Evolutionary conservation across 2,329 filamentous ascomycete species (phyloP).

Genomic region (Neofusicoccum umdonicola): DNA sequence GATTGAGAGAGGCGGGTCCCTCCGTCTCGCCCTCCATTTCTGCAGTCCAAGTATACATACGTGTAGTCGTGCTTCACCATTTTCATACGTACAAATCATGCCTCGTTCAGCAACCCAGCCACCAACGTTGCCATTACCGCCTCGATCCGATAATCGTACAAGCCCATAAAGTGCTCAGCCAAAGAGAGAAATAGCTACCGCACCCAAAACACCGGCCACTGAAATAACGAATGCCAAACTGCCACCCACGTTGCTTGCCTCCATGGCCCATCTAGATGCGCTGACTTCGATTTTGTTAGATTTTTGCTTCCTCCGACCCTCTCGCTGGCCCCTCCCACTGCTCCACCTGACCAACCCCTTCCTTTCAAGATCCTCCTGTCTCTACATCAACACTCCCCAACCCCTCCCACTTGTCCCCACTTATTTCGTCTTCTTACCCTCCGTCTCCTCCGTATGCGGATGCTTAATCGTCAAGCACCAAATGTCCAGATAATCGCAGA

Average conservation of each 20-base stretch:
- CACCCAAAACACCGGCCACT: background rate
- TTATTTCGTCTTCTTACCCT: background rate
- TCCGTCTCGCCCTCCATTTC: too few relatives aligned
- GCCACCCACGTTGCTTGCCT: background rate
- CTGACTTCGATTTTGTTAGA: background rate
- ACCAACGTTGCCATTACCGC: too few relatives aligned
- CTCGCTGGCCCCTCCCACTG: too few relatives aligned
- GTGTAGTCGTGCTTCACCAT: too few relatives aligned
- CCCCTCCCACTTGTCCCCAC: background rate
- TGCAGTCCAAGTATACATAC: too few relatives aligned
- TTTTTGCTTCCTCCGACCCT: background rate
- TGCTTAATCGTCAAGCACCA: slow-evolving; percentile 99
- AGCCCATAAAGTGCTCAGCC: background rate
- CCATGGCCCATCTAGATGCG: background rate
- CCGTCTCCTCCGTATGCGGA: slow-evolving; percentile 48
- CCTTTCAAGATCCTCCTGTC: background rate
- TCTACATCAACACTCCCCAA: background rate
- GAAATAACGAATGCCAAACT: background rate
- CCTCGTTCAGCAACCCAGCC: background rate
- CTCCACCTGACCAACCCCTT: too few relatives aligned
- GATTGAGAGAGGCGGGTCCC: too few relatives aligned
- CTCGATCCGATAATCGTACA: background rate
- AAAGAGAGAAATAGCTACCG: background rate
- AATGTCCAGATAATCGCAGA: slow-evolving; percentile 97
- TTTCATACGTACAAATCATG: background rate